Conservation (phyloP, 1,284 basidiomycete species). For the Phaffia rhodozyma region DNA sequence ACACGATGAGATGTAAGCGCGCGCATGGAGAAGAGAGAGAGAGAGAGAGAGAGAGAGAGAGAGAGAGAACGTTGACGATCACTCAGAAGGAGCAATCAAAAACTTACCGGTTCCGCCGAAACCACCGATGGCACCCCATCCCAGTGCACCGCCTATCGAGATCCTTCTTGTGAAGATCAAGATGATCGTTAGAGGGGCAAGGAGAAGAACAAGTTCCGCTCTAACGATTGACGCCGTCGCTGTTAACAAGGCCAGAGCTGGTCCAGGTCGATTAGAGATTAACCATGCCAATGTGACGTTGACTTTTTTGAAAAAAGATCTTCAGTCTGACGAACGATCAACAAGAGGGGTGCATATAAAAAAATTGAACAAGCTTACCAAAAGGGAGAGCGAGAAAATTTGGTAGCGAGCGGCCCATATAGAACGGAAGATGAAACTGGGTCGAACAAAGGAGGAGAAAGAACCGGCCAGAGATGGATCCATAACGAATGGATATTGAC, state of each 20-base stretch:
- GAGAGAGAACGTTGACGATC: no score
- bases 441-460: conserved; percentile 58
- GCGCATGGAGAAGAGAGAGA: no score
- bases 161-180: conserved; percentile 42
- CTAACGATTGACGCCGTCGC: conserved; percentile 64
- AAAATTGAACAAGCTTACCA: conserved; percentile 42
- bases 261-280: conserved; percentile 32
- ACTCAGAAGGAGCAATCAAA: neutral
- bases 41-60: no score
- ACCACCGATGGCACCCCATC: conserved; percentile 46
- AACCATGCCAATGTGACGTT: conserved; percentile 52
- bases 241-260: conserved; percentile 44
- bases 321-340: neutral
- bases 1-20: neutral
- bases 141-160: conserved; percentile 41
- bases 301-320: conserved; percentile 37
- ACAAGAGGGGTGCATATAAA: neutral
- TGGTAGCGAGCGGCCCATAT: conserved; percentile 81
- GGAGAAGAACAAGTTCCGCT: conserved; percentile 60
- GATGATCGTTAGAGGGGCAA: conserved; percentile 52
- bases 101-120: conserved; percentile 48
- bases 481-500: conserved; percentile 52
- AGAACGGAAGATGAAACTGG: conserved; percentile 88
- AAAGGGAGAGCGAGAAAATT: conserved; percentile 83
- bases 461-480: conserved; percentile 45